A percentile compares a stretch with the other conserved stretches of the same genome.
Evolutionary conservation across 1,284 basidiomycete species (phyloP).

Genomic region (Ustilago vetiveriae): DNA sequence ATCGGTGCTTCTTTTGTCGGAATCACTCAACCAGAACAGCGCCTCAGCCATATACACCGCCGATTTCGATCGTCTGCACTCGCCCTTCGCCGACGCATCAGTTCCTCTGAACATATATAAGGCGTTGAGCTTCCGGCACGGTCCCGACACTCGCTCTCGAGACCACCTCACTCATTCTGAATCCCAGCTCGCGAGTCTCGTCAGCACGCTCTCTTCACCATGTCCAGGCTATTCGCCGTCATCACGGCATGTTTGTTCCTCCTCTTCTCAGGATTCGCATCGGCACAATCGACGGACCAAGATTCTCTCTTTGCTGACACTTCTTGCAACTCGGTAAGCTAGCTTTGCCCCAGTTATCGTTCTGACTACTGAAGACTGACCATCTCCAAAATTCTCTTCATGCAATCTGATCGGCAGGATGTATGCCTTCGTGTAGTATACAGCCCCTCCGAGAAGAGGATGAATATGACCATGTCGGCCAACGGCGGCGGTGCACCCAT

Average conservation of each 20-base stretch:
- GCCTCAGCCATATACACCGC: too few relatives aligned
- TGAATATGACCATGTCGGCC: conserved; percentile 55
- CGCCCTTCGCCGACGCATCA: too few relatives aligned
- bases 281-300: conserved; percentile 7
- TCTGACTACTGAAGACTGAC: not conserved
- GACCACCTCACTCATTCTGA: too few relatives aligned
- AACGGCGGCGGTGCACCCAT: conserved; percentile 35
- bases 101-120: too few relatives aligned
- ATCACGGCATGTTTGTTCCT: conserved; percentile 17
- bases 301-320: conserved; percentile 25
- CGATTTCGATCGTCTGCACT: too few relatives aligned
- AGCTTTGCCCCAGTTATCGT: not conserved
- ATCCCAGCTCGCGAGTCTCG: too few relatives aligned
- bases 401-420: conserved; percentile 6
- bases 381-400: not conserved
- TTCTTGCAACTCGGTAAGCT: conserved; percentile 36
- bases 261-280: conserved; percentile 7
- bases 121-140: not conserved
- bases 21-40: too few relatives aligned
- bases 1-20: too few relatives aligned
- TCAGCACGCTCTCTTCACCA: too few relatives aligned
- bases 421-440: conserved; percentile 50
- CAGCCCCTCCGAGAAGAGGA: conserved; percentile 22
- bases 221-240: conserved; percentile 15
- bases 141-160: too few relatives aligned